Base-by-base conservation (phyloP, 352 stramenopile genomes). In the Pythium myriotylum region DNA sequence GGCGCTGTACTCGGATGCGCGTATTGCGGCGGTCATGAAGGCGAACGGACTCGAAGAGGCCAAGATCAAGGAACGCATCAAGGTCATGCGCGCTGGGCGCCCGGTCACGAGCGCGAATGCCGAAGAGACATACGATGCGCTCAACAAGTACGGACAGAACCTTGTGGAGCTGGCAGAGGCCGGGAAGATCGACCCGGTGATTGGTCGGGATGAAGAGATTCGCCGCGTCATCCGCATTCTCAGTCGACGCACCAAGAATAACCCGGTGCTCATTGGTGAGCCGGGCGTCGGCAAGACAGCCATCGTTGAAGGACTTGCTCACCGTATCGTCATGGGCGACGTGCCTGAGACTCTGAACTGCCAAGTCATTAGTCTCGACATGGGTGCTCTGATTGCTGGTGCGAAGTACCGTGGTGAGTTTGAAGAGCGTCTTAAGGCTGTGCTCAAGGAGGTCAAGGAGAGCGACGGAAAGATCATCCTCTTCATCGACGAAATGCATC, bases 321-420 rank as follows among this genome's bases (percentile, higher is more conserved):
- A 97, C n/a, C 84, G 97, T 23, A 99, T 99, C 42, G 77, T 99
- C 6, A 77, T 97, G 54, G 97, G 95, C 20, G 96, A 99, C 65
- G 96, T 99, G 3, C 97, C 97, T 0, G 86, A 98, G 41, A 92
- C 83, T 2, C 79, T 99, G 19, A 88, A 95, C 41, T 92, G 81
- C 70, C 81, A 88, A 55, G 74, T 99, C 1, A 82, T 97, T 40
- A 97, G 91, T 19, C 75, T 99, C 13, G 97, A 99, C 58, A 96
- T 99, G 89, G 97, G 93, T 20, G 91, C 94, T 8, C 59, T 99
- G 17, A 91, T 99, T 20, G 97, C 97, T 13, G 97, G 97, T 19
- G 96, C 97, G n/a, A 99, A 98, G 67, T 99, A 98, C 68, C 83
- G 95, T 19, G 97, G 97, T 45, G 97, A 99, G 67, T 99, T 99